Evolutionary conservation across 1,284 basidiomycete species (phyloP).

Genomic region (Takashimella koratensis): DNA sequence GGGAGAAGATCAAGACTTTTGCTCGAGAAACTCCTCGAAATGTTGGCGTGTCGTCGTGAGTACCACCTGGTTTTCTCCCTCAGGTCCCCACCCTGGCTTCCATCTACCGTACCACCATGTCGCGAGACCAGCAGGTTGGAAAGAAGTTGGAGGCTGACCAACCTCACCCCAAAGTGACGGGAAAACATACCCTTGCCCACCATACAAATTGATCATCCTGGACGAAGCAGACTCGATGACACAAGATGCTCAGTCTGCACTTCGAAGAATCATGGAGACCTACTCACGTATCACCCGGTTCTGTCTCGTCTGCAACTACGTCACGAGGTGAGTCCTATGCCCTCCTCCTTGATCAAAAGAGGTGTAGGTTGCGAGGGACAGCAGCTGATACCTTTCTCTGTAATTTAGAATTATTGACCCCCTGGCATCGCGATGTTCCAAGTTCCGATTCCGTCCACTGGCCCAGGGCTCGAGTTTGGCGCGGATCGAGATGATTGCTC

Average conservation of each 20-base stretch:
- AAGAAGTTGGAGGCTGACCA: background rate
- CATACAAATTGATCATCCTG: constrained; percentile 98
- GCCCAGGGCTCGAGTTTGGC: constrained; percentile 70
- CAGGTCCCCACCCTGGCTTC: constrained; percentile 1
- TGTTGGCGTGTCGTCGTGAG: constrained; percentile 57
- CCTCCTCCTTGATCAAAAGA: too few species aligned
- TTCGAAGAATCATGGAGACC: constrained; percentile 97
- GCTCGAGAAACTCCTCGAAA: constrained; percentile 88
- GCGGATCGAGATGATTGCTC: constrained; percentile 77
- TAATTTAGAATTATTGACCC: constrained; percentile 99
- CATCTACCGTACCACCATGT: too few species aligned
- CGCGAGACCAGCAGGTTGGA: too few species aligned
- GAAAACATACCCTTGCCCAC: constrained; percentile 87
- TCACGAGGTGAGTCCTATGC: constrained; percentile 76
- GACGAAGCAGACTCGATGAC: constrained; percentile 99
- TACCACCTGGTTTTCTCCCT: too few species aligned
- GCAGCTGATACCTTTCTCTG: too few species aligned
- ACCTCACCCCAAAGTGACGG: constrained; percentile 63
- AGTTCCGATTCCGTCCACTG: constrained; percentile 95
- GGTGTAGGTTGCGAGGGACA: too few species aligned
- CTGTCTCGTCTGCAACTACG: constrained; percentile 99
- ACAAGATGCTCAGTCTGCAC: constrained; percentile 93
- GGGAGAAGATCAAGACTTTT: constrained; percentile 99
- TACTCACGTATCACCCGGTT: constrained; percentile 96
- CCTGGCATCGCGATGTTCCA: constrained; percentile 96